Base-by-base conservation (phyloP, 371 early-diverging fungal genomes). In the Polyrhizophydium stewartii region DNA sequence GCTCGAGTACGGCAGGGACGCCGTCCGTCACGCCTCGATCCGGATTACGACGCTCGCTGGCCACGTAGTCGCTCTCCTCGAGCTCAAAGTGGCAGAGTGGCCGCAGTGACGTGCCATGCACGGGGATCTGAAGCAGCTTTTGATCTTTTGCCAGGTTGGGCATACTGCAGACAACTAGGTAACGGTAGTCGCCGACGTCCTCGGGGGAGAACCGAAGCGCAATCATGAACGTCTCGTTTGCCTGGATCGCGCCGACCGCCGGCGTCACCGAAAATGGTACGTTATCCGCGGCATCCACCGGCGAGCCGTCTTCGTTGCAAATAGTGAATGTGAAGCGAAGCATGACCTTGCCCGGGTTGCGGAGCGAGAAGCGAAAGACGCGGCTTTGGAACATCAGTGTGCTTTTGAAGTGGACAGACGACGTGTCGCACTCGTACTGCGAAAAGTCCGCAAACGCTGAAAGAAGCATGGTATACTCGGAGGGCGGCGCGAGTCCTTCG, bases 41-140 rank as follows among this genome's bases (percentile, higher is more conserved):
- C 16, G 64, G 66, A 52, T 65, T 72, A 25, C 74, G 59, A 25
- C 75, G 43, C 61, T 78, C 78, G 28, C 67, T 63, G 5, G 72
- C 66, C 17, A 78, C 49, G 47, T 76, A 76, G 57, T 76, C 81
- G 58, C 71, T 78, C 16, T 81, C 81, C 28, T 72, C 74, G 6
- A 83, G 65, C 38, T 82, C 84, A 69, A 83, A 82, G 61, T 83
- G 84, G 58, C 81, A 81, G 57, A 83, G 71, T 32, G 84, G 84
- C 38, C 81, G 49, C 33, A 75, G 40, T 55, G 74, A 68, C 12
- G 60, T 31, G 5, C 83, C 83, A 1, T 47, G 38, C 1, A 81
- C 49, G 12, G 47, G 58, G 6, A 82, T 70, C 10, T 66, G 31
- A 2, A 76, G 43, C 17, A 58, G 68, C 40, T 69, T 69, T 13